A percentile compares a stretch with the other conserved stretches of the same genome.
These are phyloP conservation scores for Solanum pennellii DNA, from an alignment of 257 asterid species.

Conservation along the genomic window DNA sequence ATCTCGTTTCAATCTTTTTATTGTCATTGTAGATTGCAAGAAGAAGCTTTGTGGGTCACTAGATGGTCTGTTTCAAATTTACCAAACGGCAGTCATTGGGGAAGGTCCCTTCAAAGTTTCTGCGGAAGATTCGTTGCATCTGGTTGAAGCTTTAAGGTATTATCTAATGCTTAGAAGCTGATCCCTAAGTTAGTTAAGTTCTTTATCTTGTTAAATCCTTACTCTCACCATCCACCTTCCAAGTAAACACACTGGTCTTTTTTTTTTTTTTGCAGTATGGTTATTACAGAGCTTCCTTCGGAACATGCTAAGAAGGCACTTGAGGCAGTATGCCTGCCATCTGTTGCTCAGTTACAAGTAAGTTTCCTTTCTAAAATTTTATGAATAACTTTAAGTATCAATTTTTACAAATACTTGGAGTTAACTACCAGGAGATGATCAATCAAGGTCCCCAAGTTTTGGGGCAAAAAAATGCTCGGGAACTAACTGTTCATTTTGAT, in stretches of 20 bases:
- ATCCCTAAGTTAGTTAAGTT: not conserved
- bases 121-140: constrained; percentile 83
- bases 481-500: constrained; percentile 90
- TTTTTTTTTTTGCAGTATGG: constrained; percentile 53
- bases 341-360: constrained; percentile 78
- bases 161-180: constrained; percentile 1
- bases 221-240: not conserved
- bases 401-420: constrained; percentile 15
- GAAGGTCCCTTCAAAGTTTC: constrained; percentile 93
- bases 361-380: constrained; percentile 16
- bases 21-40: constrained; percentile 64
- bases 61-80: constrained; percentile 83
- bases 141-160: constrained; percentile 97
- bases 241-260: not conserved
- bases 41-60: constrained; percentile 77
- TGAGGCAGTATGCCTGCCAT: constrained; percentile 80
- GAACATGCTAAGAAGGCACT: constrained; percentile 91
- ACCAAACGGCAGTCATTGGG: constrained; percentile 78
- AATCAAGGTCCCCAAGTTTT: constrained; percentile 70
- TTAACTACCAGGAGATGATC: constrained; percentile 62
- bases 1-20: not conserved
- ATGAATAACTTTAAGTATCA: not conserved
- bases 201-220: not conserved
- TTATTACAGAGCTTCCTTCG: constrained; percentile 85
- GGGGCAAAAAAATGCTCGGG: constrained; percentile 89